phyloP scores from a whole-genome alignment of 2,329 filamentous ascomycete species.

The Aspergillus persii region DNA sequence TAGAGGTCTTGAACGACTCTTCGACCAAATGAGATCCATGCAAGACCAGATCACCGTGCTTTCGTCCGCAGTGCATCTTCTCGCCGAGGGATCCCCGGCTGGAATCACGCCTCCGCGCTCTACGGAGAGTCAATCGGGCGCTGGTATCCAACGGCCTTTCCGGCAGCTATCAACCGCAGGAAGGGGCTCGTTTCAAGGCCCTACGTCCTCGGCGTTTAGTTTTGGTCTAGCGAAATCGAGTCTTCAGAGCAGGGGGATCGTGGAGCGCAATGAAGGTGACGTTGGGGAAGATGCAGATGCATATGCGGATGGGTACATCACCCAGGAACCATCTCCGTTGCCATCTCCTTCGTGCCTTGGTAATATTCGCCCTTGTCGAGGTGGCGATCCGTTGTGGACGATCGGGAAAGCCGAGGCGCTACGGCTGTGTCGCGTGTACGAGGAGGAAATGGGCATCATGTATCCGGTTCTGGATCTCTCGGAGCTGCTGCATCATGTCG shows the following conservation, averaged over 20 bases:
- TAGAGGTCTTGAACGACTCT: constrained; percentile 23
- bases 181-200: constrained; percentile 71
- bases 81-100: constrained; percentile 48
- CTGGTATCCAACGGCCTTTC: constrained; percentile 11
- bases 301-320: constrained; percentile 52
- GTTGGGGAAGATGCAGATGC: constrained; percentile 52
- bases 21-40: constrained; percentile 33
- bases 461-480: constrained; percentile 78
- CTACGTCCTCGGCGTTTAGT: constrained; percentile 79
- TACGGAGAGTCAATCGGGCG: background rate
- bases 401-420: constrained; percentile 73
- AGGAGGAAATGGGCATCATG: constrained; percentile 88
- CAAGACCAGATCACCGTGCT: constrained; percentile 73
- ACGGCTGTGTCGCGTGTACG: constrained; percentile 73
- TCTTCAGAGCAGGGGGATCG: constrained; percentile 82
- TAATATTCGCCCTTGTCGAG: background rate
- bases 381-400: constrained; percentile 71
- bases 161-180: constrained; percentile 32
- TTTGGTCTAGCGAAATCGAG: constrained; percentile 83
- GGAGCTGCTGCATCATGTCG: constrained; percentile 65
- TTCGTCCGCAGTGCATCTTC: constrained; percentile 65
- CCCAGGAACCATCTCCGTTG: constrained; percentile 36
- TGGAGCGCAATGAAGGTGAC: constrained; percentile 46
- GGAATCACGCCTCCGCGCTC: constrained; percentile 12
- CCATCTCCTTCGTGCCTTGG: constrained; percentile 25